Evolutionary conservation across 805 yeast species (phyloP).

Genomic region (Ogataea philodendri): DNA sequence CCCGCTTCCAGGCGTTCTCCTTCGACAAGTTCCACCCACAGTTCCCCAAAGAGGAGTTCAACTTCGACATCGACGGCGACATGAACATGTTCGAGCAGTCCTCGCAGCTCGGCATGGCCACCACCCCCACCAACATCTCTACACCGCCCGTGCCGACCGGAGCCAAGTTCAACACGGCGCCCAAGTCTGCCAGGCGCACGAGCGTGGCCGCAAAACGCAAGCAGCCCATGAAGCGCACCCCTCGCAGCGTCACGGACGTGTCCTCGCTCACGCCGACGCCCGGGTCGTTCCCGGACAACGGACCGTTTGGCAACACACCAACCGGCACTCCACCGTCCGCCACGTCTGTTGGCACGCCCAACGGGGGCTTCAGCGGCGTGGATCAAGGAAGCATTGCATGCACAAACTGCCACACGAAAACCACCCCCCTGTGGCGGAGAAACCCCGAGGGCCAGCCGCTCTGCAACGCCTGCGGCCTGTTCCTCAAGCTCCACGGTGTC

Average conservation of each 20-base stretch:
- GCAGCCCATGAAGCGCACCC: slow-evolving; percentile 10
- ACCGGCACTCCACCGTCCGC: slow-evolving; percentile 14
- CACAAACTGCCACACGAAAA: slow-evolving; percentile 86
- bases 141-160: not conserved
- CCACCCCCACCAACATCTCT: slow-evolving; percentile 8
- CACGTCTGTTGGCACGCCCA: slow-evolving; percentile 12
- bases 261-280: slow-evolving; percentile 18
- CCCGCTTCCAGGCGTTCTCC: slow-evolving; percentile 18
- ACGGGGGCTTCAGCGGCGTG: slow-evolving; percentile 8
- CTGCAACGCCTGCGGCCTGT: slow-evolving; percentile 95
- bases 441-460: slow-evolving; percentile 89
- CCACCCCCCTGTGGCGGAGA: slow-evolving; percentile 94
- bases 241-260: slow-evolving; percentile 16
- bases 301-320: slow-evolving; percentile 10
- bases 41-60: slow-evolving; percentile 18
- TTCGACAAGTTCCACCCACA: slow-evolving; percentile 13
- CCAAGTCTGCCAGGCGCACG: slow-evolving; percentile 19
- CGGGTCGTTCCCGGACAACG: slow-evolving; percentile 13
- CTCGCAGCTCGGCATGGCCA: slow-evolving; percentile 6
- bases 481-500: slow-evolving; percentile 90
- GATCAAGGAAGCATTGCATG: slow-evolving; percentile 42
- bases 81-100: slow-evolving; percentile 28
- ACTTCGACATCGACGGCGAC: slow-evolving; percentile 32
- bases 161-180: slow-evolving; percentile 7
- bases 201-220: slow-evolving; percentile 21